Evolutionary conservation across 2,329 filamentous ascomycete species (phyloP), one percentile per base, ranked within the genome.

Genomic region (Cercospora janseana): DNA sequence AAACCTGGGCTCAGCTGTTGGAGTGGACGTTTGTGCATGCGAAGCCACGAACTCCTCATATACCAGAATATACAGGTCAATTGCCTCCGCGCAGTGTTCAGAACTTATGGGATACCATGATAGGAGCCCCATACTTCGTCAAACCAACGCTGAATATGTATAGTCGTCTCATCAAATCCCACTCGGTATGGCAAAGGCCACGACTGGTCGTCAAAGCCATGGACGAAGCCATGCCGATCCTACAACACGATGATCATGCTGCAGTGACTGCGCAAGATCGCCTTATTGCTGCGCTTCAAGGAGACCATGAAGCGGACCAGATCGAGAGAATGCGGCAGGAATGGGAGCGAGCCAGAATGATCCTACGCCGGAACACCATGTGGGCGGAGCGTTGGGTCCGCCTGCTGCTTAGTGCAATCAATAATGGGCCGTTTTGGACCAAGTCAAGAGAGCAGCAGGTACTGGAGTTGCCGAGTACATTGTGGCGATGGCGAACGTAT

Each of bases 1-100:
- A 74, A 4, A 74, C 82, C 13, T 92, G 88, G 87, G 74, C 75
- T 6, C 79, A 83, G 47, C 68, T 92, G 2, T 72, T 91, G 12
- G 75, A 81, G 53, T 87, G 85, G 79, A 77, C 84, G 0, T 85
- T 81, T 60, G 71, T 87, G 7, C 73, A 82, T 31, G 72, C 75
- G 3, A 40, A 46, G 2, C 65, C 70, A 65, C 54, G 71, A 62
- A 29, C 21, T 12, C 55, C 49, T 20, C 51, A 28, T 16, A 32
- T 66, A 60, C 57, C 40, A 51, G 62, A 23, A 53, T 61, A 32
- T 66, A 69, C 37, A 21, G 69, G 47, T 54, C 54, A 66, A 49
- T 62, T 83, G 6, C 64, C 71, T 0, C 38, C 62, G 2, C 54
- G 69, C 2, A 71, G 78, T n/a, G 67, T 86, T 4, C 63, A 73